phyloP scores from a whole-genome alignment of 495 filamentous ascomycete genomes.

The Jackrogersella minutella region DNA sequence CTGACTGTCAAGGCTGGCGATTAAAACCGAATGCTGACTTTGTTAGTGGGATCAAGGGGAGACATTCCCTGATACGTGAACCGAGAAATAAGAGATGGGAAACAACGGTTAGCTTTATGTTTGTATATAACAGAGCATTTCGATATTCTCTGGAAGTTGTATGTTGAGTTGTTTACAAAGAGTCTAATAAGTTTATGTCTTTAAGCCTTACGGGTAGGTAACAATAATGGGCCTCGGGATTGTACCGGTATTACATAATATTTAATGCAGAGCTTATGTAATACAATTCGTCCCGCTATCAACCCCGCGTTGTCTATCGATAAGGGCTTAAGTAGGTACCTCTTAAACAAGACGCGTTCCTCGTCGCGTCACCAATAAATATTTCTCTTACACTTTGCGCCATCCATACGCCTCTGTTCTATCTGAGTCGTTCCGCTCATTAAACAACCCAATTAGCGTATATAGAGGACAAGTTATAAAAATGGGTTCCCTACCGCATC shows the following conservation, averaged over 20 bases:
- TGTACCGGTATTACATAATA: no score
- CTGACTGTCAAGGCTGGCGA: background rate
- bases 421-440: background rate
- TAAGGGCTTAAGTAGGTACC: conserved; percentile 2
- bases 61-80: conserved; percentile 30
- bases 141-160: no score
- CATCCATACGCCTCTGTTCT: background rate
- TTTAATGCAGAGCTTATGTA: background rate
- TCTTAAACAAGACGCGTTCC: conserved; percentile 35
- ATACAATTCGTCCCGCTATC: background rate
- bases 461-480: background rate
- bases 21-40: background rate
- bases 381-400: conserved; percentile 1
- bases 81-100: background rate
- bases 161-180: no score
- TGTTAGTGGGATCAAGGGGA: conserved; percentile 46
- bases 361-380: conserved; percentile 27
- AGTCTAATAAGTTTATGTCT: no score
- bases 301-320: background rate
- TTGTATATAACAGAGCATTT: no score
- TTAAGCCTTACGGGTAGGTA: no score
- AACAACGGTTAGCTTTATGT: no score
- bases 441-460: background rate
- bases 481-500: conserved; percentile 42
- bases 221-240: no score